Percentiles rank a stretch among this genome's conserved stretches.
Conservation (phyloP, 495 filamentous ascomycete genomes). For the Aspergillus carlsbadensis region DNA sequence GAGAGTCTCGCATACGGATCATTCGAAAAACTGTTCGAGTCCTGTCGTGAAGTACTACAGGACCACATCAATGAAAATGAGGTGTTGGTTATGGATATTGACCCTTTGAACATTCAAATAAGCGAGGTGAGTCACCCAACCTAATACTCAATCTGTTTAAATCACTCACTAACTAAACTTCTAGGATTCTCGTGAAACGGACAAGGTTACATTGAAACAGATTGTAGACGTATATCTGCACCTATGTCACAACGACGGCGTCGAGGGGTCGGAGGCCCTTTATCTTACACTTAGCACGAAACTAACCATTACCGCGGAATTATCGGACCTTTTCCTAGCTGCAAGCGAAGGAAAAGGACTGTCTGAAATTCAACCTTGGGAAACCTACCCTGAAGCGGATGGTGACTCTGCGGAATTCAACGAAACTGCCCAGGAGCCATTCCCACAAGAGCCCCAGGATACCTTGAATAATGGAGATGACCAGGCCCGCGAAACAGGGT, state of each 20-base stretch:
- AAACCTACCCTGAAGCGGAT: constrained; percentile 34
- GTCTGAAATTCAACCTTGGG: constrained; percentile 48
- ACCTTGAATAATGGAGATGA: not conserved
- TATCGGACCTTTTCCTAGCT: constrained; percentile 50
- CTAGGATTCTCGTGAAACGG: constrained; percentile 46
- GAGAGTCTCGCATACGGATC: constrained; percentile 55
- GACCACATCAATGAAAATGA: constrained; percentile 66
- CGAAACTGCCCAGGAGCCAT: constrained; percentile 11
- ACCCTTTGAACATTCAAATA: constrained; percentile 66
- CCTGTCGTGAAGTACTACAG: constrained; percentile 64
- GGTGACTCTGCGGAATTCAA: constrained; percentile 21
- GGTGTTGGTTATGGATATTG: constrained; percentile 67
- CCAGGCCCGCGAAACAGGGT: not conserved
- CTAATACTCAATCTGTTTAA: not conserved
- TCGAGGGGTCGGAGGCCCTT: constrained; percentile 52
- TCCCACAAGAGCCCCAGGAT: constrained; percentile 14
- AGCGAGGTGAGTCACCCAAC: constrained; percentile 60
- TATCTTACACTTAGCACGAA: constrained; percentile 54
- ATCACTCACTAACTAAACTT: constrained; percentile 25
- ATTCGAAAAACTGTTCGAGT: constrained; percentile 60
- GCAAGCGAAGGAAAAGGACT: constrained; percentile 59
- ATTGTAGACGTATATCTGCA: constrained; percentile 58
- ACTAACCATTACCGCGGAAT: constrained; percentile 37
- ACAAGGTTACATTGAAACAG: constrained; percentile 50
- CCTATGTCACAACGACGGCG: constrained; percentile 60